Evolutionary conservation across 805 yeast species (phyloP), one percentile per base, ranked within the genome.

Genomic region (Barnettozyma sp.): DNA sequence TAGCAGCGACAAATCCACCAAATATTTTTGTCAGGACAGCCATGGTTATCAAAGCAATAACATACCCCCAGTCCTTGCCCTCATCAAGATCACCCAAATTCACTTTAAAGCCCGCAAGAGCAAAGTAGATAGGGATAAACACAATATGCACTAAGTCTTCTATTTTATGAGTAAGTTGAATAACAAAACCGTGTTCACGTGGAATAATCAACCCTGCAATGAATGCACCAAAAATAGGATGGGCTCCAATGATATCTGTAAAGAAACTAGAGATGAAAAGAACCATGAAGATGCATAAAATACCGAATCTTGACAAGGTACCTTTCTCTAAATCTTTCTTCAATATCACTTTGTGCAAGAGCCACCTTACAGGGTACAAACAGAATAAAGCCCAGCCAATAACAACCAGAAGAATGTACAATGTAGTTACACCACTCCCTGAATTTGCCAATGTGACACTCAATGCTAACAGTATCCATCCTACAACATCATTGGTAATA

Each of bases 161-260:
- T 56, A 83, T 71, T 49, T 82, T 77, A 45, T 78, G 84, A 3
- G 85, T 79, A 32, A 83, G 62, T 26, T 70, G 71, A 26, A 81
- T 70, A 13, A 78, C 86, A 52, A 78, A 81, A 13, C 81, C 81
- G 47, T 78, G 74, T 33, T 82, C 87, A 48, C 90, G 66, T 7
- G 94, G 94, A 6, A 82, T 71, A 34, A 83, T 72, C 22, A 79
- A 62, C 5, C 94, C 94, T 10, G 77, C 75, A 58, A 83, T 68
- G 50, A 83, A 84, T 0, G 90, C 92, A 27, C 94, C 94, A 58
- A 83, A 83, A 46, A 83, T 83, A 0, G 92, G 82, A 57, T 83
- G 94, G 9, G 82, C 90, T 5, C 94, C 94, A 43, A 83, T 79
- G 39, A 83, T 80, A 54, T 82, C 88, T 2, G 94, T 83, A 54